Base-by-base conservation (phyloP, 2,329 filamentous ascomycete genomes). In the Fusarium verticillioides region DNA sequence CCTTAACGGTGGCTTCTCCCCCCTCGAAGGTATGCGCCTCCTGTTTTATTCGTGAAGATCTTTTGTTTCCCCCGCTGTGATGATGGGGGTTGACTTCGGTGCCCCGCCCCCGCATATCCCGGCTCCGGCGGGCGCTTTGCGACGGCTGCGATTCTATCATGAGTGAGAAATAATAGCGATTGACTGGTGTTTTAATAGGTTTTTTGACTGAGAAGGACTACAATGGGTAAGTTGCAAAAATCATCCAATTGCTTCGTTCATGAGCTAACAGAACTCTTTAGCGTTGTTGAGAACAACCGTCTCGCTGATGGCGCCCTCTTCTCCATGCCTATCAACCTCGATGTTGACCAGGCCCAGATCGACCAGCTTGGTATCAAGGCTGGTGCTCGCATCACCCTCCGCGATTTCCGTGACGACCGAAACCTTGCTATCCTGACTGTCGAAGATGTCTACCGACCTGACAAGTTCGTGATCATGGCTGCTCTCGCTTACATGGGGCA, bases 141-240 rank as follows among this genome's bases (percentile, higher is more conserved):
- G 66, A 63, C 66, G 26, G 40, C 47, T 47, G 28, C 50, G 18
- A 37, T 50, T 40, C n/a, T 43, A 52, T 56, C 43, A 54, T 67
- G 54, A 66, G 37, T 32, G 52, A 56, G 50, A 39, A 56, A 47
- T 26, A 63, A 67, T 44, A 58, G 60, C 39, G 18, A 67, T 67
- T 78, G 59, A 72, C 61, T 43, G 28, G 47, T 69, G 49, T 46
- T 58, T 39, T 15, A 77, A 60, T 79, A 97, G 94, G 95, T 80
- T 99, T 99, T 88, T 93, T 99, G 93, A 97, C 90, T 84, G 91
- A 99, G 88, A 93, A 94, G 85, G 96, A 99, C 85, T 99, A 97
- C 88, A 93, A 97, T 84, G 92, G 93, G 94, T 96, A 89, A 77
- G 88, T 83, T 34, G 18, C 46, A 30, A 21, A 15, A 21, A 15